Percentiles rank a stretch among this genome's conserved stretches.
Evolutionary conservation across 2,329 filamentous ascomycete species (phyloP).

Genomic region (Sarocladium brachiariae): DNA sequence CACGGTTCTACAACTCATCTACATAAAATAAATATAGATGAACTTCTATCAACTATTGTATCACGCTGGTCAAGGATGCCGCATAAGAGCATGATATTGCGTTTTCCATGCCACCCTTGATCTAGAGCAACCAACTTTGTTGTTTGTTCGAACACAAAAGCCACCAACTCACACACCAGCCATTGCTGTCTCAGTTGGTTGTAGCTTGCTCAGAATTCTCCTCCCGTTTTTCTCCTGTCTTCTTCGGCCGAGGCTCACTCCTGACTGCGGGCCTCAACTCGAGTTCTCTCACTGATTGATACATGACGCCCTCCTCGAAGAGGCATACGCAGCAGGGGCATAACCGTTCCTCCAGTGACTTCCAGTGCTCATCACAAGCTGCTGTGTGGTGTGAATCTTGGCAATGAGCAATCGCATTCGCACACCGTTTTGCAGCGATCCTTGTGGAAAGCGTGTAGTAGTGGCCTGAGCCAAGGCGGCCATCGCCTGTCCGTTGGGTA

Average conservation of each 20-base stretch:
- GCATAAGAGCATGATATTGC: no score
- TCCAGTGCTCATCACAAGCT: slow-evolving; percentile 10
- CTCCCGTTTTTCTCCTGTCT: neutral
- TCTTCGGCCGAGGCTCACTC: slow-evolving; percentile 3
- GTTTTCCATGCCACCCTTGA: no score
- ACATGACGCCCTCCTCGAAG: slow-evolving; percentile 7
- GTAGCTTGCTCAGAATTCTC: slow-evolving; percentile 9
- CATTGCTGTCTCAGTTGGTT: neutral
- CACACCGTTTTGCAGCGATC: slow-evolving; percentile 8
- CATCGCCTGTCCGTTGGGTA: neutral
- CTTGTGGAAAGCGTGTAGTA: slow-evolving; percentile 8
- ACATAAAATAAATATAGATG: no score
- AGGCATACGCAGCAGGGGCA: slow-evolving; percentile 9
- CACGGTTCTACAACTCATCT: no score
- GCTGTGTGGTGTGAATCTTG: slow-evolving; percentile 5
- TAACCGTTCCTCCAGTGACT: slow-evolving; percentile 6
- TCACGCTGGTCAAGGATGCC: no score
- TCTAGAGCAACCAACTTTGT: no score
- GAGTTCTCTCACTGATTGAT: slow-evolving; percentile 8
- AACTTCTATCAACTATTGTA: no score
- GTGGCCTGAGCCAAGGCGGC: neutral
- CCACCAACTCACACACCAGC: no score
- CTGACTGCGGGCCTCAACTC: slow-evolving; percentile 3
- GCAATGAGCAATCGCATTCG: slow-evolving; percentile 10
- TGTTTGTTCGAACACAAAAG: no score